These are phyloP conservation scores for Rhizopogon vulgaris DNA, from an alignment of 768 basidiomycete species.

Conservation along the genomic window DNA sequence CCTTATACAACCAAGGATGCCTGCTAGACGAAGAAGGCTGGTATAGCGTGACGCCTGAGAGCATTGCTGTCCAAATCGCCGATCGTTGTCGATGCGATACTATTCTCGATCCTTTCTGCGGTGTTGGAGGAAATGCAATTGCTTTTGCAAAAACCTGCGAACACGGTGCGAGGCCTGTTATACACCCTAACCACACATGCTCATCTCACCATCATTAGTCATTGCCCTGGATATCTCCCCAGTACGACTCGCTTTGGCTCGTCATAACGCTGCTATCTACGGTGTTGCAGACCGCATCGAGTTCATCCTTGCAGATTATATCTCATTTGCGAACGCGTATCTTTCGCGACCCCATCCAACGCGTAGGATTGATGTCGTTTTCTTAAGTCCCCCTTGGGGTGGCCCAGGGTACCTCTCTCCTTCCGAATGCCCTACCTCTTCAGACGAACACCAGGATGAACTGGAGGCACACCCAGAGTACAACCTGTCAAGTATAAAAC, in stretches of 20 bases:
- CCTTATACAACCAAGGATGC: slow-evolving; percentile 73
- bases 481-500: slow-evolving; percentile 65
- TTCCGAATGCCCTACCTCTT: slow-evolving; percentile 11
- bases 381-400: slow-evolving; percentile 95
- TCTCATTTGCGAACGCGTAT: slow-evolving; percentile 66
- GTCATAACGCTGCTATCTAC: slow-evolving; percentile 90
- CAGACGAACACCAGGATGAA: background rate
- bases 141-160: slow-evolving; percentile 96
- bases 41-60: slow-evolving; percentile 95
- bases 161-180: slow-evolving; percentile 51
- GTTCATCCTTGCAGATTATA: slow-evolving; percentile 84
- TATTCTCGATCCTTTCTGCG: slow-evolving; percentile 92
- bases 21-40: slow-evolving; percentile 92
- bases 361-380: slow-evolving; percentile 79
- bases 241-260: slow-evolving; percentile 79
- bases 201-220: slow-evolving; percentile 41
- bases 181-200: background rate
- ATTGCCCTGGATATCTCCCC: slow-evolving; percentile 90
- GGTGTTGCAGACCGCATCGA: slow-evolving; percentile 95
- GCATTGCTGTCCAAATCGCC: slow-evolving; percentile 88
- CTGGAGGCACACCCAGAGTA: slow-evolving; percentile 45
- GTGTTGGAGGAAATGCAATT: slow-evolving; percentile 96
- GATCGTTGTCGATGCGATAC: slow-evolving; percentile 84
- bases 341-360: slow-evolving; percentile 20
- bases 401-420: slow-evolving; percentile 63